Evolutionary conservation across 306 rosid genomes (phyloP).

Genomic region (Vigna hirtella): DNA sequence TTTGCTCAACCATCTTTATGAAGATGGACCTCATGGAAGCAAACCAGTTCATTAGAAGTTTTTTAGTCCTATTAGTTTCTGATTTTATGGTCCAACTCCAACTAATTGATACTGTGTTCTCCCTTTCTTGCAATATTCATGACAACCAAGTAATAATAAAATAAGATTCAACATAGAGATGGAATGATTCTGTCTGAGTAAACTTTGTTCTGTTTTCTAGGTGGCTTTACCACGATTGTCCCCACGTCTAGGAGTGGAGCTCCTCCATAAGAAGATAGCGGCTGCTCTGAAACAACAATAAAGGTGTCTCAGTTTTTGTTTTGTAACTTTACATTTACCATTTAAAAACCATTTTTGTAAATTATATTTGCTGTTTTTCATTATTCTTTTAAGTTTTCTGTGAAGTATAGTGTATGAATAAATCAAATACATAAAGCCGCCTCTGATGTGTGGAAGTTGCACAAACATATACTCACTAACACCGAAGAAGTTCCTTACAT

Average conservation of each 20-base stretch:
- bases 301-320: constrained; percentile 9
- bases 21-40: neutral
- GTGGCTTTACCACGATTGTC: constrained; percentile 77
- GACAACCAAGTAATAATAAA: constrained; percentile 6
- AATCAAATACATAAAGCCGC: constrained; percentile 8
- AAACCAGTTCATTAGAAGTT: constrained; percentile 26
- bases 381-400: neutral
- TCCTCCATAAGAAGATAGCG: constrained; percentile 80
- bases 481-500: neutral
- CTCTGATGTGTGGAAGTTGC: neutral
- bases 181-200: constrained; percentile 26
- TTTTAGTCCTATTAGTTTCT: constrained; percentile 30
- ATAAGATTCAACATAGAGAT: neutral
- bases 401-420: neutral
- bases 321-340: constrained; percentile 23
- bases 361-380: neutral
- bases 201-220: constrained; percentile 53
- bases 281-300: constrained; percentile 65
- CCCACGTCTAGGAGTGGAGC: constrained; percentile 92
- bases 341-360: constrained; percentile 8
- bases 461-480: neutral
- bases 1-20: no score
- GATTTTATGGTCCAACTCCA: constrained; percentile 23
- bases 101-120: neutral
- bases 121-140: constrained; percentile 21